Percentiles rank a stretch among this genome's conserved stretches.
These are phyloP conservation scores for Cymodocea nodosa DNA, from an alignment of 116 monocot genomes.

Conservation along the genomic window DNA sequence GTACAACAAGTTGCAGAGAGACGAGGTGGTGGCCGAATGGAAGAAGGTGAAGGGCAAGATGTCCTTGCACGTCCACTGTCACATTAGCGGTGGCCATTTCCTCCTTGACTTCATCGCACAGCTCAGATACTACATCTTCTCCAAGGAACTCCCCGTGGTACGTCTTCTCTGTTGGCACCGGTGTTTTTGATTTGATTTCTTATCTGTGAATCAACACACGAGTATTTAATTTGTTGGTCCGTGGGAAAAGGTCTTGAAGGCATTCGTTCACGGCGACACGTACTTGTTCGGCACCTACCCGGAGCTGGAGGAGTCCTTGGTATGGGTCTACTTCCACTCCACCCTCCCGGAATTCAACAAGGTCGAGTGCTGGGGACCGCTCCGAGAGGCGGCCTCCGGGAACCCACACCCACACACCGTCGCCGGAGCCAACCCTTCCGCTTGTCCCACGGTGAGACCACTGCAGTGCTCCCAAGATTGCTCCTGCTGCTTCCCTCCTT, in stretches of 20 bases:
- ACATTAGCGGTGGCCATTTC: slow-evolving; percentile 91
- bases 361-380: slow-evolving; percentile 89
- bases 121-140: slow-evolving; percentile 82
- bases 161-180: neutral
- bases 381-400: slow-evolving; percentile 32
- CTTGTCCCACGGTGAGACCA: slow-evolving; percentile 10
- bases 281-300: slow-evolving; percentile 50
- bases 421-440: neutral
- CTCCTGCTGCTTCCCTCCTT: slow-evolving; percentile 22
- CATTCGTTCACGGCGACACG: slow-evolving; percentile 73
- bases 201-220: too few species aligned
- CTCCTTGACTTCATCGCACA: slow-evolving; percentile 67
- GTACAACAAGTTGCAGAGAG: slow-evolving; percentile 82
- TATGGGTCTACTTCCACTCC: slow-evolving; percentile 96
- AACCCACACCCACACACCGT: neutral
- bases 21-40: slow-evolving; percentile 98
- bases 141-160: slow-evolving; percentile 85
- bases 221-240: neutral
- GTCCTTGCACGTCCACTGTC: slow-evolving; percentile 95
- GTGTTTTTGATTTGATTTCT: too few species aligned
- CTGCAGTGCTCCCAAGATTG: slow-evolving; percentile 13
- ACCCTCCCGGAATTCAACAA: slow-evolving; percentile 68
- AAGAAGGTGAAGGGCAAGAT: slow-evolving; percentile 71
- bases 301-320: slow-evolving; percentile 71
- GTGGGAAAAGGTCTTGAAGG: slow-evolving; percentile 47